A percentile compares a stretch with the other conserved stretches of the same genome.
Conservation (phyloP, 1,139 yeast genomes). For the Ogataea hybrid region DNA sequence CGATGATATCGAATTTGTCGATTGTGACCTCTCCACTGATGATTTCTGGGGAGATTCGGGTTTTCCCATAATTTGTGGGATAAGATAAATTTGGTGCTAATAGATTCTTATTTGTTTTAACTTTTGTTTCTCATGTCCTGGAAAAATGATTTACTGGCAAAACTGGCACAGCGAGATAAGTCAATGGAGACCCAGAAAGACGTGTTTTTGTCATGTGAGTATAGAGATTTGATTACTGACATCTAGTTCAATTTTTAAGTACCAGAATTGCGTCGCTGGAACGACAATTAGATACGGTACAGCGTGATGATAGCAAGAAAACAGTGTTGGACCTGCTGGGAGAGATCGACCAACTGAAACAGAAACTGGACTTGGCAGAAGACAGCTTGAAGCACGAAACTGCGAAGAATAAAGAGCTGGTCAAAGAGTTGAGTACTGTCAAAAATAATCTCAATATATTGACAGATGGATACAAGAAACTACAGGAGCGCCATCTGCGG, state of each 20-base stretch:
- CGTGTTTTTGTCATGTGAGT: slow-evolving; percentile 22
- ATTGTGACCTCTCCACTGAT: slow-evolving; percentile 17
- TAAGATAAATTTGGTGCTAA: neutral
- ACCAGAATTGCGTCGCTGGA: slow-evolving; percentile 13
- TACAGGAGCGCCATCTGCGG: slow-evolving; percentile 36
- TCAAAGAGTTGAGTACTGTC: slow-evolving; percentile 18
- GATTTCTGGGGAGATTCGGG: slow-evolving; percentile 2
- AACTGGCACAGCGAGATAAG: slow-evolving; percentile 27
- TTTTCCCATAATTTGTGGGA: slow-evolving; percentile 7
- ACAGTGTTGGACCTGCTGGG: slow-evolving; percentile 18
- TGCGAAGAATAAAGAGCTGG: slow-evolving; percentile 16
- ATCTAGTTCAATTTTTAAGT: slow-evolving; percentile 16
- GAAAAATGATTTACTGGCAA: slow-evolving; percentile 21
- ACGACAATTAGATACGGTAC: slow-evolving; percentile 14
- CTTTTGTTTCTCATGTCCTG: slow-evolving; percentile 14
- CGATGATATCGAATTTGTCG: slow-evolving; percentile 19
- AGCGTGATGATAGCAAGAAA: slow-evolving; percentile 15
- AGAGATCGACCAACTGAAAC: slow-evolving; percentile 8
- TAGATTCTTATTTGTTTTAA: neutral
- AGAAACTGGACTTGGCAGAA: too few species aligned
- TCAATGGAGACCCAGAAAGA: slow-evolving; percentile 19
- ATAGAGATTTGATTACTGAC: slow-evolving; percentile 6
- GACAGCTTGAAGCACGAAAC: slow-evolving; percentile 7
- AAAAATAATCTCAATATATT: slow-evolving; percentile 23
- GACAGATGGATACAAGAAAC: slow-evolving; percentile 26